These are phyloP conservation scores for Arachnomyces sp. DNA, from an alignment of 2,329 filamentous ascomycete species.

Conservation along the genomic window DNA sequence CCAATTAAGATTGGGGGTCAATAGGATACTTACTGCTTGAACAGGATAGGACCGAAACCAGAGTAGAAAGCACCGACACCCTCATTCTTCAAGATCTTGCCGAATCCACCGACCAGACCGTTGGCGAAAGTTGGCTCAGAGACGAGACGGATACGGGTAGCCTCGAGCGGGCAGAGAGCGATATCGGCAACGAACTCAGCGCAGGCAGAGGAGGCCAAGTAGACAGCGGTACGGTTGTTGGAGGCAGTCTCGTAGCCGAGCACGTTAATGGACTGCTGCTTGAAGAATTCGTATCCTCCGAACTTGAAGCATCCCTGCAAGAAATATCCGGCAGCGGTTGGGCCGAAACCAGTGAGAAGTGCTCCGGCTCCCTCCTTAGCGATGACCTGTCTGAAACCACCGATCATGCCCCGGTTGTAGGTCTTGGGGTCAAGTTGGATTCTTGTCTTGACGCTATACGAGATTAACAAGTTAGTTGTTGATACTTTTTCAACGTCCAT, in stretches of 20 bases:
- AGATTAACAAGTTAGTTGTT: conserved; percentile 1
- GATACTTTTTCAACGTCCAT: conserved; percentile 12
- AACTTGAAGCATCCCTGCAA: conserved; percentile 91
- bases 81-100: conserved; percentile 76
- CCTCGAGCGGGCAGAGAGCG: conserved; percentile 82
- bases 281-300: conserved; percentile 94
- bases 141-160: conserved; percentile 87
- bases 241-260: conserved; percentile 70
- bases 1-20: conserved; percentile 13
- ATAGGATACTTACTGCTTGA: conserved; percentile 60
- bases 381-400: conserved; percentile 80
- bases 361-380: conserved; percentile 76
- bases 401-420: conserved; percentile 83
- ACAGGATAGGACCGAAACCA: conserved; percentile 79
- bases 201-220: conserved; percentile 58
- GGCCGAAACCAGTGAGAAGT: conserved; percentile 76
- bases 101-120: conserved; percentile 70
- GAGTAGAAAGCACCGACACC: conserved; percentile 83
- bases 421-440: conserved; percentile 86
- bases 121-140: conserved; percentile 78
- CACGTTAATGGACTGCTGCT: conserved; percentile 77
- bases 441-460: conserved; percentile 80
- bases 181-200: conserved; percentile 59
- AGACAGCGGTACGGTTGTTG: conserved; percentile 74
- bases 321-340: conserved; percentile 86